Conservation (phyloP, 208 protist species). For the Wallacemonas sp. region DNA sequence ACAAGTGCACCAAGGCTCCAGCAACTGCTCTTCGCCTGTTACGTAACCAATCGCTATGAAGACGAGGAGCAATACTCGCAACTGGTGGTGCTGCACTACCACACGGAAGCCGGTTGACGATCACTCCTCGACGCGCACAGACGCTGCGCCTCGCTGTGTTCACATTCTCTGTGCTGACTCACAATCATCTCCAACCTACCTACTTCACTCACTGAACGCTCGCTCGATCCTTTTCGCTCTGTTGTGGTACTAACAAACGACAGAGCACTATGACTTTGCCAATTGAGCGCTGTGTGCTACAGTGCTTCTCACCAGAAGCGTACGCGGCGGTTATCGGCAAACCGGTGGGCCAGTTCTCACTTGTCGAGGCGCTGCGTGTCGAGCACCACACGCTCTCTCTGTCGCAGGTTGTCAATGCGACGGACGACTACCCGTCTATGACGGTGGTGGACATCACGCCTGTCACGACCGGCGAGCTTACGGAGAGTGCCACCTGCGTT, state of each 20-base stretch:
- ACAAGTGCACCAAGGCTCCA: too few species aligned
- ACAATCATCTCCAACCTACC: too few species aligned
- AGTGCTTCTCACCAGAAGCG: constrained; percentile 31
- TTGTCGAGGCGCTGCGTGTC: constrained; percentile 29
- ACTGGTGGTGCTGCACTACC: too few species aligned
- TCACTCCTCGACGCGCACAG: too few species aligned
- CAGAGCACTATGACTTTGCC: neutral
- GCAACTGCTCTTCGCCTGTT: too few species aligned
- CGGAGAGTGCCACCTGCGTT: constrained; percentile 47
- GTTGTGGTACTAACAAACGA: neutral
- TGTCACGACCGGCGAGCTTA: constrained; percentile 36
- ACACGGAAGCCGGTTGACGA: too few species aligned
- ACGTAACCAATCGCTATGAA: too few species aligned
- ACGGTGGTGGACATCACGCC: constrained; percentile 61
- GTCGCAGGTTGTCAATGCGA: constrained; percentile 25
- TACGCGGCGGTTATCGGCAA: constrained; percentile 42
- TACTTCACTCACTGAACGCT: too few species aligned
- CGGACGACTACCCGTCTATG: constrained; percentile 36
- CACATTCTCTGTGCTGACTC: too few species aligned
- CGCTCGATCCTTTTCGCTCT: neutral
- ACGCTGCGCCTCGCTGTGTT: too few species aligned
- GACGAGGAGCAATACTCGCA: too few species aligned
- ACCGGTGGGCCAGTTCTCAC: constrained; percentile 36
- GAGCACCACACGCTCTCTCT: constrained; percentile 24
- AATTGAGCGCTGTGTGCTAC: constrained; percentile 64